Evolutionary conservation across 257 asterid genomes (phyloP).

Genomic region (Parsonsia alboflavescens): DNA sequence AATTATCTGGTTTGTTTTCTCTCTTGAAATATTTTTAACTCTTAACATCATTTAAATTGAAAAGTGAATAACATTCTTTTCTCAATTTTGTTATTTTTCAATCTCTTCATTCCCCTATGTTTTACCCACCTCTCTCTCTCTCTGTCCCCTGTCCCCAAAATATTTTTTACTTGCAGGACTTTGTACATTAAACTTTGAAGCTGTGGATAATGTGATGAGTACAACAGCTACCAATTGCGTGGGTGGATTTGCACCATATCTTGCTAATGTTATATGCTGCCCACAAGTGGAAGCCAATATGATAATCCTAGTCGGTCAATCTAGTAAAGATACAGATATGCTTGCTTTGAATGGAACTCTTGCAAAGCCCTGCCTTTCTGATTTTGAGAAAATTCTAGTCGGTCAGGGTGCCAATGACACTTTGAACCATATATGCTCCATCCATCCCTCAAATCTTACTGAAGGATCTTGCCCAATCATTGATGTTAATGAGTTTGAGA

Average conservation of each 20-base stretch:
- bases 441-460: slow-evolving; percentile 71
- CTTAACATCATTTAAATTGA: not conserved
- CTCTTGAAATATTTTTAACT: slow-evolving; percentile 6
- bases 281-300: slow-evolving; percentile 94
- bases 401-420: slow-evolving; percentile 82
- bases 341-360: slow-evolving; percentile 67
- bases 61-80: not conserved
- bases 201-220: slow-evolving; percentile 54
- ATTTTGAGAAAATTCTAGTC: slow-evolving; percentile 69
- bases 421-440: slow-evolving; percentile 67
- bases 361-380: slow-evolving; percentile 80
- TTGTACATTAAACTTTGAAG: slow-evolving; percentile 67
- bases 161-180: slow-evolving; percentile 38
- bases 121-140: not conserved
- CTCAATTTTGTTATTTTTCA: not conserved
- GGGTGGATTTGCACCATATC: slow-evolving; percentile 82
- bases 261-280: slow-evolving; percentile 93
- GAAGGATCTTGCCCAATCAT: slow-evolving; percentile 89
- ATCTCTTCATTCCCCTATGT: not conserved
- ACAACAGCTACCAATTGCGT: slow-evolving; percentile 80
- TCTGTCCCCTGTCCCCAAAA: not conserved
- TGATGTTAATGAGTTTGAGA: slow-evolving; percentile 69
- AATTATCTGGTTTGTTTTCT: slow-evolving; percentile 71
- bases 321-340: slow-evolving; percentile 55
- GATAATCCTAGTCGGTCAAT: slow-evolving; percentile 71